phyloP scores from a whole-genome alignment of 352 stramenopile genomes.

The Phytophthora cactorum region DNA sequence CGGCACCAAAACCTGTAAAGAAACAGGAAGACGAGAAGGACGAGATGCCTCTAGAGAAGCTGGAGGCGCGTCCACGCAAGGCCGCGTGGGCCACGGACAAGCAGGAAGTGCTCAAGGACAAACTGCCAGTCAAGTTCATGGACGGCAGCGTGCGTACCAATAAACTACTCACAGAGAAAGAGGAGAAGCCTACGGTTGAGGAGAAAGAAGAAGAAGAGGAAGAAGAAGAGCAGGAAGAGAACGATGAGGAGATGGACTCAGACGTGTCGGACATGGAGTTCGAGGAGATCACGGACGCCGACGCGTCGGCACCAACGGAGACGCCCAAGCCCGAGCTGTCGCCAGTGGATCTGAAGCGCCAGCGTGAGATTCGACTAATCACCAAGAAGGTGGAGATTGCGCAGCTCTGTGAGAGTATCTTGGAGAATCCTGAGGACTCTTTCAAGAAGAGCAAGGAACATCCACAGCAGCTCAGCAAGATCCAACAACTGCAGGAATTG shows the following conservation, averaged over 20 bases:
- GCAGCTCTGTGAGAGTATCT: constrained; percentile 89
- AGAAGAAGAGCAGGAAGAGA: constrained; percentile 44
- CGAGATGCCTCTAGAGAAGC: constrained; percentile 75
- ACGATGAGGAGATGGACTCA: constrained; percentile 56
- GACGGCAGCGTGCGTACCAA: constrained; percentile 82
- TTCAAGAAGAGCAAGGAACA: constrained; percentile 91
- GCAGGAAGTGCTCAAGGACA: constrained; percentile 67
- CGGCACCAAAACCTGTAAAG: constrained; percentile 35
- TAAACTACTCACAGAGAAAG: constrained; percentile 65
- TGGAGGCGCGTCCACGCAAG: constrained; percentile 73
- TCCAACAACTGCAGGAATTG: constrained; percentile 78
- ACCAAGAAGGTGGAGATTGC: constrained; percentile 91
- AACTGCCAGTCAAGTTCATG: constrained; percentile 89
- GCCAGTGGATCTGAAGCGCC: constrained; percentile 66
- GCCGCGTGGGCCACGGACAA: constrained; percentile 64
- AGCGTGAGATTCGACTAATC: constrained; percentile 70
- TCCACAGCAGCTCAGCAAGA: constrained; percentile 75
- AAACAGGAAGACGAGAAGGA: constrained; percentile 39
- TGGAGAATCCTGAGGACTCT: constrained; percentile 86
- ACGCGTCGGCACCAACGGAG: constrained; percentile 15
- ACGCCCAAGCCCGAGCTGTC: constrained; percentile 25
- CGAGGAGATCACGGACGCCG: constrained; percentile 62
- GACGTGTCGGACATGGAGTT: constrained; percentile 87
- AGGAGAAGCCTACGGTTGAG: constrained; percentile 32
- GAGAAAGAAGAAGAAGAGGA: constrained; percentile 50